A percentile compares a stretch with the other conserved stretches of the same genome.
phyloP scores from a whole-genome alignment of 441 rosid species.

The Biscutella laevigata region DNA sequence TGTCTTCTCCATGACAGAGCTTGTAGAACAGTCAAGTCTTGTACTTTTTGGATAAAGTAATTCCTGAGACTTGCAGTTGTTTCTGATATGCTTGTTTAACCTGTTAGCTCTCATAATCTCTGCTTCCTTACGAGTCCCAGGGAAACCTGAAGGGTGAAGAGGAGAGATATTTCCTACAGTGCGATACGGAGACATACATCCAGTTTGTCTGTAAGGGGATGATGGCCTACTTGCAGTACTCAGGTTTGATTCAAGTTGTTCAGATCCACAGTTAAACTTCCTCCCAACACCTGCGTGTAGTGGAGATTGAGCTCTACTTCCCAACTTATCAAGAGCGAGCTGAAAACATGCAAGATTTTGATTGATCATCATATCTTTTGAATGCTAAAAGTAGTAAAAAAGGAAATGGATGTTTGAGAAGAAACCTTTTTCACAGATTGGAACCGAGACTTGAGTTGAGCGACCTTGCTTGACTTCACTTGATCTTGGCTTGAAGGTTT shows the following conservation, averaged over 20 bases:
- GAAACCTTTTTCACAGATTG: conserved; percentile 49
- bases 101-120: conserved; percentile 37
- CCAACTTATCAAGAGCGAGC: conserved; percentile 38
- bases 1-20: conserved; percentile 50
- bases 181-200: conserved; percentile 48
- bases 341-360: conserved; percentile 27
- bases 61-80: conserved; percentile 44
- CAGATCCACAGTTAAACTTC: conserved; percentile 34
- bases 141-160: conserved; percentile 42
- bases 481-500: conserved; percentile 28
- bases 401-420: background rate
- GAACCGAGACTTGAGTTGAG: conserved; percentile 36
- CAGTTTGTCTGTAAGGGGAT: conserved; percentile 55
- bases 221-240: conserved; percentile 24
- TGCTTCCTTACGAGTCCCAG: conserved; percentile 50
- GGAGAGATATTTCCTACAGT: conserved; percentile 47
- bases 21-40: conserved; percentile 32
- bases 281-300: conserved; percentile 31
- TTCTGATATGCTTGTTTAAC: conserved; percentile 32
- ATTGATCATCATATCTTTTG: background rate
- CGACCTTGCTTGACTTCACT: conserved; percentile 36
- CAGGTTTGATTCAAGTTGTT: conserved; percentile 26
- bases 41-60: conserved; percentile 31
- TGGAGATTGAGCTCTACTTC: conserved; percentile 36
- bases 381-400: no score